phyloP scores from a whole-genome alignment of 768 basidiomycete species.

The Mycena vulgaris region DNA sequence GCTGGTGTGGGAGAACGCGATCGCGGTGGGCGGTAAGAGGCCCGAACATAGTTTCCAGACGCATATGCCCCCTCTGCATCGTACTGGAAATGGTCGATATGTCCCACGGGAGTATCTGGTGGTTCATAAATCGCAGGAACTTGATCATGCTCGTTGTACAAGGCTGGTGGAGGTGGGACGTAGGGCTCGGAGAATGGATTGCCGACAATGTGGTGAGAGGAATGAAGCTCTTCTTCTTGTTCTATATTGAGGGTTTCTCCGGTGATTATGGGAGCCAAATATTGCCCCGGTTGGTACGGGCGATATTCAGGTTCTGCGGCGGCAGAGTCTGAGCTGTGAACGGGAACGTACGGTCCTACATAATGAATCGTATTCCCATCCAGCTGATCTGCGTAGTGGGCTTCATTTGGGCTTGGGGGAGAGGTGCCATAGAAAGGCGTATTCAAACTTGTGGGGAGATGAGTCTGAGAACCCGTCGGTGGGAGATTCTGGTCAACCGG shows the following conservation, averaged over 20 bases:
- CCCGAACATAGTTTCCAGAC: constrained; percentile 69
- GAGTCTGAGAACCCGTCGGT: neutral
- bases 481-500: constrained; percentile 2
- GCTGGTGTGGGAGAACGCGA: constrained; percentile 86
- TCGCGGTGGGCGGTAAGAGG: constrained; percentile 65
- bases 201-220: constrained; percentile 38
- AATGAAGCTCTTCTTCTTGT: constrained; percentile 37
- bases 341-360: constrained; percentile 11
- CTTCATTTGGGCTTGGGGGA: constrained; percentile 12
- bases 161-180: constrained; percentile 47
- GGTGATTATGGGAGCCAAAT: constrained; percentile 73
- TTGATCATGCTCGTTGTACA: constrained; percentile 51
- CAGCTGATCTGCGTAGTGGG: constrained; percentile 13
- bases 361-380: constrained; percentile 10
- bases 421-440: constrained; percentile 21
- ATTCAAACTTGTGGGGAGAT: neutral
- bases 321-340: neutral
- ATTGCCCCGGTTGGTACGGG: constrained; percentile 72
- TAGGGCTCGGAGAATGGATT: constrained; percentile 50
- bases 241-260: constrained; percentile 75
- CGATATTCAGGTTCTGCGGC: constrained; percentile 26
- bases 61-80: constrained; percentile 82
- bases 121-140: constrained; percentile 46
- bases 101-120: constrained; percentile 51
- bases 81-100: constrained; percentile 72